Evolutionary conservation across 31 red algal species (phyloP), one percentile per base, ranked within the genome.

Genomic region (Odonthalia washingtoniensis): DNA sequence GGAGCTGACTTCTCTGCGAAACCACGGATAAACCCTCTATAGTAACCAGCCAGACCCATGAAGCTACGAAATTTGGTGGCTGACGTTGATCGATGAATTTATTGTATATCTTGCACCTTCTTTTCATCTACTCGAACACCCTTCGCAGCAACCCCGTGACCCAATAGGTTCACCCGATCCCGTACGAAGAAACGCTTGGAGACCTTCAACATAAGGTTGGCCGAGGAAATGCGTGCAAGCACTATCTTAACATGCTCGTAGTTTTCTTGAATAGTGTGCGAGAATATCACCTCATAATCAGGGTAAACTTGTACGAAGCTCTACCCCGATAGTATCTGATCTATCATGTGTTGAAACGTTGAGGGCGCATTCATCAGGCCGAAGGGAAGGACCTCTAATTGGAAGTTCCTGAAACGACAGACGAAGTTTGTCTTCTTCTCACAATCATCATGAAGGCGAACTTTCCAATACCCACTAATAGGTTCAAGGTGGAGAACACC

Each of bases 401-500:
- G 37, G 37, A 43, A 85, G 36, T 32, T 38, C 27, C 67, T 67
- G 1, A 69, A 31, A n/a, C 41, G 70, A 26, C 37, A 74, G 24
- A 44, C 40, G 27, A 85, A 74, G 16, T 37, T 74, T 69, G 63
- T 75, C 3, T 43, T 26, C 0, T 2, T 30, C 4, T 74, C 36
- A 14, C 42, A 31, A 18, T 37, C 28, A 33, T 85, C 70, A 27
- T 33, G 35, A n/a, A 85, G 26, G 28, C 30, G 33, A 32, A 85
- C 52, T 38, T 85, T 27, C 65, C n/a, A 85, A 40, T 85, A 85
- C n/a, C 81, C 81, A 37, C 28, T 32, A 72, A 72, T 12, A 43
- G 27, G 31, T 85, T 62, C 63, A 85, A 35, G 21, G 81, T 85
- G 1, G 63, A 43, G 2, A 85, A 72, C 67, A n/a, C n/a, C n/a